Base-by-base conservation (phyloP, 2,329 filamentous ascomycete species). In the Nemania bipapillata region DNA sequence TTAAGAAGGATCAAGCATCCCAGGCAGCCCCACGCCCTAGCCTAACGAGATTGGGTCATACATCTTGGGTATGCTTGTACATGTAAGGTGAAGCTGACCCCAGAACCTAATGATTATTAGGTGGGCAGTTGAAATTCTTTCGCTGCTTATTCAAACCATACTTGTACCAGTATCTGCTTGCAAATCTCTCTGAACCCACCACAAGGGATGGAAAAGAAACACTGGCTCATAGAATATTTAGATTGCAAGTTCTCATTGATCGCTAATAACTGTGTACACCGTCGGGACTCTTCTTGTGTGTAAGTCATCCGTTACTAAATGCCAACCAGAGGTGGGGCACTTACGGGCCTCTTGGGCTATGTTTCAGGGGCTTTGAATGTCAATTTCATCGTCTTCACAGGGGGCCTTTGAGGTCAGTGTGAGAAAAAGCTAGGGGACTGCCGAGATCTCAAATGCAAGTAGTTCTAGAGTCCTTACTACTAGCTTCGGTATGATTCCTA, bases 41-140 rank as follows among this genome's bases (percentile, higher is more conserved):
- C 49, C 63, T 64, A 66, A 67, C 67, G 67, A 57, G 54, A 66
- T 66, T 66, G 47, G 55, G 59, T 50, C 45, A 20, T 62, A 26
- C 54, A 65, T 62, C 52, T 57, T 49, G 37, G 2, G 35, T n/a
- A n/a, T n/a, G n/a, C n/a, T 15, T 37, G 35, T 61, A 40, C 49
- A 56, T 42, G 50, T 26, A 56, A 65, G 53, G 61, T n/a, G 37
- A 58, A 66, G 64, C 64, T 56, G 64, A 62, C 52, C 61, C 24
- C 32, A 45, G 50, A 56, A 32, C 42, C 42, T n/a, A n/a, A n/a
- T n/a, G n/a, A n/a, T n/a, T n/a, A n/a, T n/a, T n/a, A n/a, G n/a
- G n/a, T n/a, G n/a, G n/a, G 11, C 22, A 15, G 22, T 17, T 54
- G 20, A 28, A 62, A 50, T 49, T 50, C 37, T 62, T 54, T 32